phyloP scores from a whole-genome alignment of 257 asterid species.

The Misopates orontium region DNA sequence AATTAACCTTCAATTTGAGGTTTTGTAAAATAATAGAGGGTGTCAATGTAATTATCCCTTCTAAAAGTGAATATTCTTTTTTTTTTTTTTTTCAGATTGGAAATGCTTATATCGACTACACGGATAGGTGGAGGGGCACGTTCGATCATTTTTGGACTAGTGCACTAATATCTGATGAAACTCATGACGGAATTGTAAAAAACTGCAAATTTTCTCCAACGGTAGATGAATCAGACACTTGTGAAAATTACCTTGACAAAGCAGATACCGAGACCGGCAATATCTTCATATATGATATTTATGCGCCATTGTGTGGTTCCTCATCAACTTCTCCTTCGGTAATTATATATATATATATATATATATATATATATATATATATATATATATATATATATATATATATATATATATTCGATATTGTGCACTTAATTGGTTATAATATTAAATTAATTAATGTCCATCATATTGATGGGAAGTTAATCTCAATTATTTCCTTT shows the following conservation, averaged over 20 bases:
- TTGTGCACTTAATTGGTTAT: too few species aligned
- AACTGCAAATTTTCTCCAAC: neutral
- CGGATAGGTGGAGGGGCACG: neutral
- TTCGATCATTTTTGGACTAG: constrained; percentile 1
- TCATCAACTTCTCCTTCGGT: neutral
- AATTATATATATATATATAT: too few species aligned
- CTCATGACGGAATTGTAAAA: neutral
- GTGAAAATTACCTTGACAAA: neutral
- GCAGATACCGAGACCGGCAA: neutral
- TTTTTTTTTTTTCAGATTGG: too few species aligned
- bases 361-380: too few species aligned
- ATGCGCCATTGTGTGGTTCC: neutral
- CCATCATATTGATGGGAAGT: too few species aligned
- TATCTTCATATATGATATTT: neutral
- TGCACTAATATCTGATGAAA: neutral
- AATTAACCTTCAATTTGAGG: too few species aligned
- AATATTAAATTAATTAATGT: too few species aligned
- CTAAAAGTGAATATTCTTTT: too few species aligned
- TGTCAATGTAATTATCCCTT: too few species aligned
- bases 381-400: too few species aligned
- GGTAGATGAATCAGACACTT: neutral
- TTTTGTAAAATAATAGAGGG: too few species aligned
- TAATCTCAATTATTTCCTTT: neutral
- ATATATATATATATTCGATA: too few species aligned
- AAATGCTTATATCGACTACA: neutral